Base-by-base conservation (phyloP, 1,284 basidiomycete species). In the Termitomyces sp. region DNA sequence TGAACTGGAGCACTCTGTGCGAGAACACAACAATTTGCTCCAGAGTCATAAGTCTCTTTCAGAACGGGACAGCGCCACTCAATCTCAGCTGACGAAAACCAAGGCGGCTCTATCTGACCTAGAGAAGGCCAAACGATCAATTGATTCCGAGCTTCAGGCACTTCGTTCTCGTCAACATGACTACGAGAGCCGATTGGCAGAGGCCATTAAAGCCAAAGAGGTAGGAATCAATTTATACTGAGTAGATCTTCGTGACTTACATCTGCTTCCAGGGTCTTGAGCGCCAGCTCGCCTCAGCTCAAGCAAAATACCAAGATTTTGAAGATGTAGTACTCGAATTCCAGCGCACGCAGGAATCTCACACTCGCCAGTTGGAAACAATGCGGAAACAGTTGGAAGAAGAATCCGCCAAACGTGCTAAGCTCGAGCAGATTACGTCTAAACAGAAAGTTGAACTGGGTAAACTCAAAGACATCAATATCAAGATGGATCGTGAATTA, bases 301-400 rank as follows among this genome's bases (percentile, higher is more conserved):
- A 90, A 63, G 76, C 81, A 34, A 91, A 90, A 64, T 88, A 88
- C 59, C 84, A 89, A 55, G 87, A 90, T 57, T 88, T 94, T 53
- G 94, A 98, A 68, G 94, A 98, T 64, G 82, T 88, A 0, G 81
- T 92, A 5, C 77, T 96, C 4, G 84, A 90, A 60, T 80, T 92
- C 45, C 90, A 96, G 68, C 80, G 91, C 36, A 92, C 94, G 58
- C 84, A 91, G 65, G 83, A 82, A 5, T 78, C 84, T 9, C 84
- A 88, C 60, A 81, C 84, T 54, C 82, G 87, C 6, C 89, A 93
- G 61, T 70, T 90, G 54, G 89, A 91, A 36, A 74, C 79, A 7
- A 69, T 79, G 52, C 81, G 81, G 54, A 84, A 86, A 62, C 83
- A 90, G 58, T 75, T 91, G 28, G 88, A 92, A 44, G 66, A 77